Evolutionary conservation across 495 filamentous ascomycete genomes (phyloP), one percentile per base, ranked within the genome.

Genomic region (Neurospora sp.): DNA sequence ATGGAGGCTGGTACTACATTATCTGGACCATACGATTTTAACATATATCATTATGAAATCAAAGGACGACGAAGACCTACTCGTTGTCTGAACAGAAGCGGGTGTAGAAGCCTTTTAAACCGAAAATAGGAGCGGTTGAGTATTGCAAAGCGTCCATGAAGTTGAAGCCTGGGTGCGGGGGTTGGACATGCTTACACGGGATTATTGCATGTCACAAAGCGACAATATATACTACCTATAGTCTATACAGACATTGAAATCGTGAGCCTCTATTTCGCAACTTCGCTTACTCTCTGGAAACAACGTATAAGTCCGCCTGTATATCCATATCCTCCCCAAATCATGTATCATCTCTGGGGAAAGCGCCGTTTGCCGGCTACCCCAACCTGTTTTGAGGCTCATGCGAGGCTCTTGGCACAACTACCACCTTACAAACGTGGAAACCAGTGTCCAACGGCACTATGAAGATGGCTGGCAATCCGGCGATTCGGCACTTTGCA

Each of bases 1-100:
- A 61, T 96, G 92, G 80, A 83, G 95, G 38, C 75, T 98, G 45
- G 82, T 97, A 72, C 81, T 97, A 75, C 86, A 89, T 39, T 98
- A 91, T 81, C 83, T 84, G 74, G 89, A 97, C 80, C 90, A 93
- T 74, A 88, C 88, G 0, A 86, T 98, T 17, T 81, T 97, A 78
- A 92, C 87, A 77, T 98, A 98, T 81, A 92, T 97, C 77, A 82
- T 98, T 70, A 70, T 53, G 44, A 74, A 75, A 53, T n/a, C 71
- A n/a, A 53, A 39, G 70, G 71, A 41, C 1, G 68, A 71, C 17
- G 75, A 75, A 4, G 78, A 78, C 27, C 70, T 81, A 73, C 59
- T 79, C 71, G 71, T 81, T 27, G 79, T 78, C 22, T 78, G 41
- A 70, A 65, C 12, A 65, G 53, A 61, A 65, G 53, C 53, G 53